These are phyloP conservation scores for Heracleum sosnowskyi DNA, from an alignment of 129 eudicot species.

Conservation along the genomic window DNA sequence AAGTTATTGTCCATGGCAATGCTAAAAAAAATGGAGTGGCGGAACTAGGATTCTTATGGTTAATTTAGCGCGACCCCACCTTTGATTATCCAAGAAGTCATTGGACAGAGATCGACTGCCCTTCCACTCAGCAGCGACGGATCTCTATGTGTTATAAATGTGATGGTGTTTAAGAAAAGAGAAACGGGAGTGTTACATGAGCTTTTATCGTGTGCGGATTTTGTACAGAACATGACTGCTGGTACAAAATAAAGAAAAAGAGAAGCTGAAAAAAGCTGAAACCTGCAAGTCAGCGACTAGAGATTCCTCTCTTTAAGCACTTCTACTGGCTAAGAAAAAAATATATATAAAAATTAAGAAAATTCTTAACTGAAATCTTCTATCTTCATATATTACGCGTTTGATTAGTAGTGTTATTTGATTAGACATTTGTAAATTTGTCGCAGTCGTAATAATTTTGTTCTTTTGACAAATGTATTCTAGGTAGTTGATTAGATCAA, in stretches of 20 bases:
- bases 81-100: too few species aligned
- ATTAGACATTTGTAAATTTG: neutral
- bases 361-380: neutral
- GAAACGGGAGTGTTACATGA: conserved; percentile 18
- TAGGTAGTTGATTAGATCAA: too few species aligned
- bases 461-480: neutral
- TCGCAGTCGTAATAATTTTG: neutral
- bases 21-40: too few species aligned
- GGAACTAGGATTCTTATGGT: too few species aligned
- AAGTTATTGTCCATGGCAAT: too few species aligned
- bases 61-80: too few species aligned
- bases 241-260: neutral
- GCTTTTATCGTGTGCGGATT: conserved; percentile 14
- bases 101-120: too few species aligned
- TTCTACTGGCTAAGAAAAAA: neutral
- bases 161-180: neutral
- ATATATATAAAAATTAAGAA: neutral
- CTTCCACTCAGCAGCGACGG: too few species aligned
- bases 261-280: neutral
- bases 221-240: conserved; percentile 3
- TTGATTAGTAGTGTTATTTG: neutral
- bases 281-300: conserved; percentile 37
- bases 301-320: conserved; percentile 20
- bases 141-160: too few species aligned
- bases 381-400: neutral